Base-by-base conservation (phyloP, 257 asterid genomes). In the Lavandula angustifolia region DNA sequence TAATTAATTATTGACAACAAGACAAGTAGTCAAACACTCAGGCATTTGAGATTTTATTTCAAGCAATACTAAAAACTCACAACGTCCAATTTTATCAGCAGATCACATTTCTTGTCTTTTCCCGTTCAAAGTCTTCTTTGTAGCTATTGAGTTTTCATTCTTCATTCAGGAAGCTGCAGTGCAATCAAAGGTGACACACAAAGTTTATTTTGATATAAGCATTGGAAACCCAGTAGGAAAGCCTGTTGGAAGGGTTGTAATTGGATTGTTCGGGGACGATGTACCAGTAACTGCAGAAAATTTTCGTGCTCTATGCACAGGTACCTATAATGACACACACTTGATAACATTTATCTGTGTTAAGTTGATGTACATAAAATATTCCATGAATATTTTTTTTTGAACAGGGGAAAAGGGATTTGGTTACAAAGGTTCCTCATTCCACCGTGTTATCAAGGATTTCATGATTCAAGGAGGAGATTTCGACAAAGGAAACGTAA, bases 381-480 rank as follows among this genome's bases (percentile, higher is more conserved):
- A 6, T 64, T 68, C 43, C 29, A 17, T 27, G 33, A 17, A 60
- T 64, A 48, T 74, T 31, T 37, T 48, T 17, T 69, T 73, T 1
- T 1, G 53, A 67, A 64, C 74, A 94, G 99, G 99, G 52, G 99
- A 94, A 73, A 94, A 87, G 77, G 97, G 97, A 63, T 94, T 94
- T 72, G 97, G 97, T 53, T 90, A 73, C 87, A 94, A 90, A 70
- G 94, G 86, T 46, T 94, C 97, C 0, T 44, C 85, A 0, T 94
- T 94, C 84, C 99, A 94, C 78, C 97, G 99, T 72, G 96, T 87
- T 55, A 94, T 94, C 72, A 84, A 82, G 82, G 92, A 90, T 51
- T 94, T 94, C 82, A 94, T 94, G 99, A 87, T 94, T 81, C 97
- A 94, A 74, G 99, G 99, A 59, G 99, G 99, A 70, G 99, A 94